These are phyloP conservation scores for Iberis pinnata DNA, from an alignment of 345 rosid genomes.

Conservation along the genomic window DNA sequence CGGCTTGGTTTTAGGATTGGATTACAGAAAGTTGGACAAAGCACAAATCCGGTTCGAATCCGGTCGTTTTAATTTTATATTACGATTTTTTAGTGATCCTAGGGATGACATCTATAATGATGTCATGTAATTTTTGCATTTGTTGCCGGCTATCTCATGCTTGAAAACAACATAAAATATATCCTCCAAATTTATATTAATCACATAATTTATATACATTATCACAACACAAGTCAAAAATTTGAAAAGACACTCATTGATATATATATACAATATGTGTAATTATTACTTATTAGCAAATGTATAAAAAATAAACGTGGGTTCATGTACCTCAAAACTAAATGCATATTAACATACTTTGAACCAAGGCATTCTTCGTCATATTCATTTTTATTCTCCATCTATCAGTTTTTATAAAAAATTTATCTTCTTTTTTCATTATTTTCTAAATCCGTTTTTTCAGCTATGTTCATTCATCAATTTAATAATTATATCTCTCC, in stretches of 20 bases:
- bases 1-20: too few relatives aligned
- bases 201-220: conserved; percentile 8
- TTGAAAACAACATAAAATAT: conserved; percentile 2
- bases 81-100: too few relatives aligned
- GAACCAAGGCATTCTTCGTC: conserved; percentile 31
- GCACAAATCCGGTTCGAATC: too few relatives aligned
- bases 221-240: conserved; percentile 29
- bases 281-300: neutral
- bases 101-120: too few relatives aligned
- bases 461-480: conserved; percentile 28
- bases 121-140: too few relatives aligned
- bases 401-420: conserved; percentile 6
- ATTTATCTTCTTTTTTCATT: conserved; percentile 16
- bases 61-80: too few relatives aligned
- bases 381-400: conserved; percentile 20
- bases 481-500: neutral
- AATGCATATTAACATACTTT: conserved; percentile 25
- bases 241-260: conserved; percentile 26
- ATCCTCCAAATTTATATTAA: too few relatives aligned
- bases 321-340: conserved; percentile 29
- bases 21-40: too few relatives aligned
- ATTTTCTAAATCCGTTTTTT: conserved; percentile 12
- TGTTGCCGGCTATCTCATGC: too few relatives aligned
- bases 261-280: conserved; percentile 14
- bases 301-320: conserved; percentile 8